Conservation (phyloP, 2,329 filamentous ascomycete genomes). For the Sclerotinia nivalis region DNA sequence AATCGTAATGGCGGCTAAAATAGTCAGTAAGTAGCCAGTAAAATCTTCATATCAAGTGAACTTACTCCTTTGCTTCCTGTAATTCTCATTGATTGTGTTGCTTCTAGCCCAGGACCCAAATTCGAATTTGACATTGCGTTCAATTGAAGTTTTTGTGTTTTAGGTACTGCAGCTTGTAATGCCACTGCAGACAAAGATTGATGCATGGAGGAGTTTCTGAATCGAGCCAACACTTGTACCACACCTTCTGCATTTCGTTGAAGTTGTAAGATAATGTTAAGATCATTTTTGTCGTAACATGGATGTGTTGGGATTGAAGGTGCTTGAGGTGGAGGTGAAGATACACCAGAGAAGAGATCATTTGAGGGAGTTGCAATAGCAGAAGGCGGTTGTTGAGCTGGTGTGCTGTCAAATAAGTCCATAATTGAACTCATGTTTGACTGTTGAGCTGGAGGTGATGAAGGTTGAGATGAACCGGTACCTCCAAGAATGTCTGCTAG, state of each 20-base stretch:
- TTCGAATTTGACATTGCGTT: constrained; percentile 84
- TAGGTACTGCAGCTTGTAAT: constrained; percentile 92
- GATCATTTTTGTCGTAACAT: constrained; percentile 84
- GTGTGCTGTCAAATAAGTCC: constrained; percentile 73
- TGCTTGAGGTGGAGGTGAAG: constrained; percentile 52
- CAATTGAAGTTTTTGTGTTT: constrained; percentile 90
- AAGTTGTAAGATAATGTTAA: constrained; percentile 77
- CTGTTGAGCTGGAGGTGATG: constrained; percentile 55
- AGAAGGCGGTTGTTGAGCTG: constrained; percentile 47
- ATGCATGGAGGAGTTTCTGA: constrained; percentile 73
- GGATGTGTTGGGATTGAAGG: constrained; percentile 58
- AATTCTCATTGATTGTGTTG: constrained; percentile 88
- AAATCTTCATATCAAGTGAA: constrained; percentile 38
- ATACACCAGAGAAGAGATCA: constrained; percentile 53
- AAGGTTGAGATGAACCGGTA: constrained; percentile 51
- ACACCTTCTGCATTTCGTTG: constrained; percentile 78
- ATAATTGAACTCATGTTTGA: constrained; percentile 74
- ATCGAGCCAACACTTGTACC: constrained; percentile 80
- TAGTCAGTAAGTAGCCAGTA: constrained; percentile 27
- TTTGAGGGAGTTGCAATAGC: constrained; percentile 47
- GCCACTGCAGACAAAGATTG: constrained; percentile 71
- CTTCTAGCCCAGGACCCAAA: constrained; percentile 74
- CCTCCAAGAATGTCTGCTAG: constrained; percentile 90
- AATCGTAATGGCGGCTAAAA: constrained; percentile 74
- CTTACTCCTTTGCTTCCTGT: constrained; percentile 85